Percentiles rank a stretch among this genome's conserved stretches.
phyloP scores from a whole-genome alignment of 169 alveolate genomes.

The Besnoitia besnoiti region DNA sequence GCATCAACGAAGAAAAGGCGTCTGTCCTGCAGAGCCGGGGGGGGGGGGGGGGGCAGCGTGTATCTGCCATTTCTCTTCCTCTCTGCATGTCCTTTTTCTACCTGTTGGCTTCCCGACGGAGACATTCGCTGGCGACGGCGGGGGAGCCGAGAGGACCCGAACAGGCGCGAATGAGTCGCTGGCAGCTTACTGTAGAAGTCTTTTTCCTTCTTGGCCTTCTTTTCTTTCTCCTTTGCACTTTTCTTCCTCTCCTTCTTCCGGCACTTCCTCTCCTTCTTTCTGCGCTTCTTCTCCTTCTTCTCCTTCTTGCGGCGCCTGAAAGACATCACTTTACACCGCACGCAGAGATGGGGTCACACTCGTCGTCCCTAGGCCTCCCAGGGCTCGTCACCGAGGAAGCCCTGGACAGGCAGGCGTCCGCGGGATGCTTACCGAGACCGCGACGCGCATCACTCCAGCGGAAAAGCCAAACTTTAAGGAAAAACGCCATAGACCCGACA shows the following conservation, averaged over 20 bases:
- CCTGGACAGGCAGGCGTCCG: too few species aligned
- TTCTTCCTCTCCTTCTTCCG: conserved; percentile 10
- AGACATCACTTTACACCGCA: background rate
- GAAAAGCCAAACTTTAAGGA: too few species aligned
- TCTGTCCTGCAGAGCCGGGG: too few species aligned
- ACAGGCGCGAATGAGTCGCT: too few species aligned
- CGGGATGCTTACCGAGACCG: too few species aligned
- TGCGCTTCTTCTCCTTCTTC: conserved; percentile 23
- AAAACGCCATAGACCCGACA: too few species aligned
- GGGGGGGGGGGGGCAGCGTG: background rate
- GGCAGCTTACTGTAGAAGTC: background rate
- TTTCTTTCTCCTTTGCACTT: background rate
- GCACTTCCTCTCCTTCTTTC: background rate
- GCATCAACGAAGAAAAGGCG: too few species aligned
- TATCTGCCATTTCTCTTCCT: background rate
- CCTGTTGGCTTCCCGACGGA: too few species aligned
- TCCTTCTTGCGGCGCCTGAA: background rate
- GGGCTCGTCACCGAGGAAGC: background rate
- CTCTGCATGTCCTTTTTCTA: background rate
- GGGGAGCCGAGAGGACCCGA: background rate
- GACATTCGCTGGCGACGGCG: too few species aligned
- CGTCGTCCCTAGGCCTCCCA: background rate
- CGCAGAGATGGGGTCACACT: background rate
- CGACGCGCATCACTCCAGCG: too few species aligned
- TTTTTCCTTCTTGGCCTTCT: conserved; percentile 17